These are phyloP conservation scores for Eudorina sp. DNA, from an alignment of 139 green algal genomes.

Conservation along the genomic window DNA sequence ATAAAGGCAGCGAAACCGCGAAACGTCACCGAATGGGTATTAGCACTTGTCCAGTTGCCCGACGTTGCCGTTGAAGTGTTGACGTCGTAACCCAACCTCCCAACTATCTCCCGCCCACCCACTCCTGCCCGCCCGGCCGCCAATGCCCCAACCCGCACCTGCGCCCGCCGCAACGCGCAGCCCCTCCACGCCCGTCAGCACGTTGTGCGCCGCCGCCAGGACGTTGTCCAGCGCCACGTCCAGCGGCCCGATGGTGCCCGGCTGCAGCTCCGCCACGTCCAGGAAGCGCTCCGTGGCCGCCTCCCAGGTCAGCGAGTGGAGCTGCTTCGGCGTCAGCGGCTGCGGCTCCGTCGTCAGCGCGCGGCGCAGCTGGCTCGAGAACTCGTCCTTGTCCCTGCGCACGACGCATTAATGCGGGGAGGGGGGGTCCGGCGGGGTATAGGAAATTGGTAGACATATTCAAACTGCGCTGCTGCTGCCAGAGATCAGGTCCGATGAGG, in stretches of 20 bases:
- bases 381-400: constrained; percentile 83
- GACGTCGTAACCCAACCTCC: no score
- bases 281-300: constrained; percentile 96
- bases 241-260: constrained; percentile 40
- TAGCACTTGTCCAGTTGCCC: no score
- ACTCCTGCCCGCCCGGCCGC: neutral
- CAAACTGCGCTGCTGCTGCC: no score
- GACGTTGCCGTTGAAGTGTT: no score
- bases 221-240: constrained; percentile 81
- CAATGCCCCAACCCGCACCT: neutral
- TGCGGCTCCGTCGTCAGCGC: constrained; percentile 80
- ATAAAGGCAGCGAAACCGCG: no score
- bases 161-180: constrained; percentile 70
- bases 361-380: constrained; percentile 81
- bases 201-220: constrained; percentile 73
- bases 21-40: no score
- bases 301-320: constrained; percentile 93
- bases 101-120: neutral
- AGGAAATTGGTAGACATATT: no score
- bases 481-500: no score
- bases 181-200: constrained; percentile 70
- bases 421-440: neutral
- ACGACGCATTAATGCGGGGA: no score
- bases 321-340: constrained; percentile 84
- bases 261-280: constrained; percentile 80